Percentiles rank a stretch among this genome's conserved stretches.
phyloP scores from a whole-genome alignment of 495 filamentous ascomycete species.

The Glarea lozoyensis region DNA sequence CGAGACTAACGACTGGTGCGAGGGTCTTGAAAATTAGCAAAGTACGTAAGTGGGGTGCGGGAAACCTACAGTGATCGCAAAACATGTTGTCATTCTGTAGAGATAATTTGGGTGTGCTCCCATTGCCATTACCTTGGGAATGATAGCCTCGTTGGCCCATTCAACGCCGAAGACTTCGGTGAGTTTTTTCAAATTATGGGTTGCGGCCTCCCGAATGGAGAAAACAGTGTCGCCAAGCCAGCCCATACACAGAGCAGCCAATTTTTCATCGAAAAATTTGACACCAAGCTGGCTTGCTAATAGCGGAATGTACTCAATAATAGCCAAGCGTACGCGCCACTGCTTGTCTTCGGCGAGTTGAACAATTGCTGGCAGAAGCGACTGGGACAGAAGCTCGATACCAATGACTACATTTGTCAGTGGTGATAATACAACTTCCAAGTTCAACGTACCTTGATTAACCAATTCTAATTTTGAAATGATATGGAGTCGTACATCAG shows the following conservation, averaged over 20 bases:
- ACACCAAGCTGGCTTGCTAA: slow-evolving; percentile 93
- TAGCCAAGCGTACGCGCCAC: slow-evolving; percentile 95
- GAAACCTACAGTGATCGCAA: slow-evolving; percentile 82
- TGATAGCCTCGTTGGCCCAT: slow-evolving; percentile 95
- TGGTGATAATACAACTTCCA: neutral
- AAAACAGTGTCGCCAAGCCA: slow-evolving; percentile 99
- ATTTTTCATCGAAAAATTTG: slow-evolving; percentile 96
- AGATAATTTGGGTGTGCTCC: slow-evolving; percentile 96
- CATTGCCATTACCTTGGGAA: slow-evolving; percentile 98
- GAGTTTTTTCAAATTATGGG: slow-evolving; percentile 92
- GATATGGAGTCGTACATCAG: slow-evolving; percentile 94
- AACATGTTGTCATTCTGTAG: slow-evolving; percentile 98
- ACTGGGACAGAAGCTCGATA: slow-evolving; percentile 93
- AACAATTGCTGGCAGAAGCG: slow-evolving; percentile 94
- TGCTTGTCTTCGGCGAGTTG: slow-evolving; percentile 98
- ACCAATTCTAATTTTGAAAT: slow-evolving; percentile 97
- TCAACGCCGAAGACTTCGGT: slow-evolving; percentile 98
- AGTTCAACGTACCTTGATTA: slow-evolving; percentile 70
- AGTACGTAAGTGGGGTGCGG: neutral
- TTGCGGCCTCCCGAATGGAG: slow-evolving; percentile 94
- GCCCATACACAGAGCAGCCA: slow-evolving; percentile 92
- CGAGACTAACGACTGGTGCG: slow-evolving; percentile 80
- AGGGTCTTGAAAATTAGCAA: slow-evolving; percentile 59
- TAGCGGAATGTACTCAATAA: slow-evolving; percentile 97
- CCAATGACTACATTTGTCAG: slow-evolving; percentile 65